Evolutionary conservation across 2,329 filamentous ascomycete species (phyloP), one percentile per base, ranked within the genome.

Genomic region (Coniochaeta sp.): DNA sequence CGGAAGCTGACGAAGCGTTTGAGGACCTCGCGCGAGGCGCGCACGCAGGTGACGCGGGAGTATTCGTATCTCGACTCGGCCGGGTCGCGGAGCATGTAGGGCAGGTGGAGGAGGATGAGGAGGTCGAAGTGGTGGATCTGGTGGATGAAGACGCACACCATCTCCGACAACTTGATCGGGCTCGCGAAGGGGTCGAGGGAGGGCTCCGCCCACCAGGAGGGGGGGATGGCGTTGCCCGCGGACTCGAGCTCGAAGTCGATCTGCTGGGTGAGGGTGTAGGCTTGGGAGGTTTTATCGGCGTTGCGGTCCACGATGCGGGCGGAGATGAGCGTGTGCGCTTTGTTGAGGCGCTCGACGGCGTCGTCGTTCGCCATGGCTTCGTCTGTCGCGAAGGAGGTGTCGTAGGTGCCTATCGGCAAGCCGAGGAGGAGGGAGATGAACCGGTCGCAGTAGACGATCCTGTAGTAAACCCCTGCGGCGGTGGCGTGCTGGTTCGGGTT

Each of bases 61-160:
- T 76, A 74, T 18, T 76, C 71, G 51, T 73, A 72, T 14, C 68
- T 67, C 6, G 63, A 63, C 16, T 69, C 67, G 18, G 61, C 57
- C 1, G 65, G 59, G 31, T 69, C 63, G 22, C 67, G 70, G 10
- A 81, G 68, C 63, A 82, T 74, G 54, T 77, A 81, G 0, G 79
- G 79, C 1, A 82, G 67, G 53, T 83, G 78, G 0, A 82, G 68
- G 8, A 77, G 68, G 30, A 77, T 71, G 7, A 80, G 63, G 3
- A 81, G 67, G 30, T 74, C 71, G 56, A 75, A 73, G 54, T 81
- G 75, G 2, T 71, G 68, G 45, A 81, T 67, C 52, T 82, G 78
- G 6, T 73, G 60, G 58, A 76, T 71, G 6, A 74, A 56, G 5
- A 67, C 65, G 5, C 14, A 64, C 52, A 13, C 65, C 51, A 2